Base-by-base conservation (phyloP, 495 filamentous ascomycete species). In the Aspergillus incahuasiensis region DNA sequence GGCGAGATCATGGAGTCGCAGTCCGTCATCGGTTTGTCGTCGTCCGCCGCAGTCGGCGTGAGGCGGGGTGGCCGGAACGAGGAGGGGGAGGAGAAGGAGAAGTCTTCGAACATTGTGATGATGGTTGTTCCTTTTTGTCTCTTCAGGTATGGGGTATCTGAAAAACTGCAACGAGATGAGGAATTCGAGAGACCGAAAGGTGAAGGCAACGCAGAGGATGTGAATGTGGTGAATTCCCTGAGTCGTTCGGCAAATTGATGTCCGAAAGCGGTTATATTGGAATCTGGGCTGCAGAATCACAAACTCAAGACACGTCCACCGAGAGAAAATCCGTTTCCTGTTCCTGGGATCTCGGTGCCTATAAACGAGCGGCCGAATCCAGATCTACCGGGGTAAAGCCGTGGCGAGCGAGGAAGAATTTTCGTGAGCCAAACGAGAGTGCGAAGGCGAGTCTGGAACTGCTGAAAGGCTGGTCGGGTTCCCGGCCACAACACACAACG, bases 11-110 rank as follows among this genome's bases (percentile, higher is more conserved):
- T 70, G 15, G 68, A 68, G 40, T 75, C 74, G 19, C 48, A 24
- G 30, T 50, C 48, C 6, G 48, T 25, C 48, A 50, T 50, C 34
- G 21, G 34, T n/a, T 19, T 22, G 34, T 76, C 74, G 28, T 62
- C 54, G 55, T 75, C 73, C 24, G 32, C 13, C 32, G 32, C 6
- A 15, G 32, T 35, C 32, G 71, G 45, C n/a, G 68, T 58, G 15
- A 70, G 55, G 19, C 68, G 69, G 45, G 64, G 19, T 0, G 72
- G 66, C 40, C 62, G 59, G 42, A 59, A 54, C 38, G 72, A 74
- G 5, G 73, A 73, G 3, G 73, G 67, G 44, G 74, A 73, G 18
- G 74, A 67, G 55, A 77, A 77, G 39, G 74, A 74, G 62, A 77
- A 77, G 60, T 77, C 67, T 58, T 77, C 72, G 62, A 77, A 77